phyloP scores from a whole-genome alignment of 139 green algal species.

The Eudorina sp. region DNA sequence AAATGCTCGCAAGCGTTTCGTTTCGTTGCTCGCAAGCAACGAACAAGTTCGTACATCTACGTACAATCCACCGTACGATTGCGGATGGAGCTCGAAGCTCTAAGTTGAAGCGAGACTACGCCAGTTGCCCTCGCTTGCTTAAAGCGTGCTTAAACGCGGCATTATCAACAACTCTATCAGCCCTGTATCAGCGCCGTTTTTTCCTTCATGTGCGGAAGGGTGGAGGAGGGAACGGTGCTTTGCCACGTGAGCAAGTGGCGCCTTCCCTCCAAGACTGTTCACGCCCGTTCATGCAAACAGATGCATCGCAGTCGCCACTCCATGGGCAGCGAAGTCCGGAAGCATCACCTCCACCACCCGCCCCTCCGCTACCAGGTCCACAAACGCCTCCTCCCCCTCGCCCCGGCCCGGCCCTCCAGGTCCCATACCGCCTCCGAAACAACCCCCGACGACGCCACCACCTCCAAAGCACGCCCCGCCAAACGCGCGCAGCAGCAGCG shows the following conservation, averaged over 20 bases:
- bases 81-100: no score
- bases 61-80: no score
- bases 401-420: not conserved
- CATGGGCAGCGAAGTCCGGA: constrained; percentile 51
- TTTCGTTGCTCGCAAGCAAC: no score
- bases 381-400: constrained; percentile 18
- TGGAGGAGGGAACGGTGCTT: no score
- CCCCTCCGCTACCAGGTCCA: constrained; percentile 15
- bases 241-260: not conserved
- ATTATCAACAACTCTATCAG: no score
- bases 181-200: no score
- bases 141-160: no score
- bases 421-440: not conserved
- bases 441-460: not conserved
- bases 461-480: constrained; percentile 21
- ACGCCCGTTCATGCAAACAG: constrained; percentile 29
- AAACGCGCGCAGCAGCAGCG: constrained; percentile 28
- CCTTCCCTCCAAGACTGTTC: not conserved
- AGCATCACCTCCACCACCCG: constrained; percentile 41
- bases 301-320: constrained; percentile 42
- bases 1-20: no score
- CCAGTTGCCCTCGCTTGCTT: no score
- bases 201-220: no score
- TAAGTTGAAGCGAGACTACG: no score
- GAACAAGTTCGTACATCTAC: no score